phyloP scores from a whole-genome alignment of 2,329 filamentous ascomycete genomes.

The Didymella lethalis region DNA sequence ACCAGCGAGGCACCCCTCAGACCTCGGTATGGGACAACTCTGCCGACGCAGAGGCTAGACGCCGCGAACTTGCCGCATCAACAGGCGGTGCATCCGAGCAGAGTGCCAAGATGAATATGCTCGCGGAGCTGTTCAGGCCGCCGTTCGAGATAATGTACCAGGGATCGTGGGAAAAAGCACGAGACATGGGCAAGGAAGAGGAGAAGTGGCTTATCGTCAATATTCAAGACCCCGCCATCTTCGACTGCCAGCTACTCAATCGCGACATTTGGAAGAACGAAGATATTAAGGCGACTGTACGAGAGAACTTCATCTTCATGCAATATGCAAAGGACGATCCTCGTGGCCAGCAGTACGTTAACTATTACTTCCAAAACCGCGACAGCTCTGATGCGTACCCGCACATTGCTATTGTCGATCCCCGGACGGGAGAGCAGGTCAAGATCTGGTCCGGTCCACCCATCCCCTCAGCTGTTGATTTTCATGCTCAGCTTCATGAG shows the following conservation, averaged over 20 bases:
- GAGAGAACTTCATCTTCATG: slow-evolving; percentile 93
- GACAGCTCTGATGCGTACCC: slow-evolving; percentile 91
- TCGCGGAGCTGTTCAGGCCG: slow-evolving; percentile 91
- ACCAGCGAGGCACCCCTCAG: slow-evolving; percentile 63
- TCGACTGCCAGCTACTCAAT: slow-evolving; percentile 93
- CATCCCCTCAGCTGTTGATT: slow-evolving; percentile 77
- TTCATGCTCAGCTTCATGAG: slow-evolving; percentile 89
- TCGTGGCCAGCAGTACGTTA: slow-evolving; percentile 79
- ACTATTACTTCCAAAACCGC: slow-evolving; percentile 84
- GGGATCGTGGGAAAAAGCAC: slow-evolving; percentile 81
- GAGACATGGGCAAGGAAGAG: slow-evolving; percentile 82
- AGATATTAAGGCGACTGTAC: slow-evolving; percentile 78
- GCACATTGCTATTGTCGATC: slow-evolving; percentile 94
- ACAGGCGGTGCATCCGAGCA: slow-evolving; percentile 71
- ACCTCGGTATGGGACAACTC: slow-evolving; percentile 67
- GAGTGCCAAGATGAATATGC: slow-evolving; percentile 74
- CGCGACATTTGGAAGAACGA: slow-evolving; percentile 94
- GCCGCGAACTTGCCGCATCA: slow-evolving; percentile 64
- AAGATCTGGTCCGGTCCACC: slow-evolving; percentile 93
- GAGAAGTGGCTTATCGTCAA: slow-evolving; percentile 97
- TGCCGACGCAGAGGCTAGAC: slow-evolving; percentile 56
- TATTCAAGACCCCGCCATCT: slow-evolving; percentile 90
- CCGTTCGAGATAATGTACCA: slow-evolving; percentile 88
- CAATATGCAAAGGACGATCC: slow-evolving; percentile 90
- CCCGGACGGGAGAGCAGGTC: slow-evolving; percentile 93